phyloP scores from a whole-genome alignment of 176 grass and related monocot genomes.

The Poa pratensis region DNA sequence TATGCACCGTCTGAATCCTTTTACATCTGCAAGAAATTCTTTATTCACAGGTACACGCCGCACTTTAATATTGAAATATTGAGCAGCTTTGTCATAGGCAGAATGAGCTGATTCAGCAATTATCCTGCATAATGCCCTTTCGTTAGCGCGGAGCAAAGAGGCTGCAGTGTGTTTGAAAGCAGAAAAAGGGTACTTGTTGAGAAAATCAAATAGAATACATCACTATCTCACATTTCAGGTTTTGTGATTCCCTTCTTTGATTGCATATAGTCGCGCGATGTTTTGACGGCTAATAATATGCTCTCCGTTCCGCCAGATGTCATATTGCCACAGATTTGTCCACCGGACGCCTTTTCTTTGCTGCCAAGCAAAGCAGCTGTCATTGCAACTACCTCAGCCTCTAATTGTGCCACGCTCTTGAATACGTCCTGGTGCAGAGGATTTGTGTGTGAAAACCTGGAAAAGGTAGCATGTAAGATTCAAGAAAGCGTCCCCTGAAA shows the following conservation, averaged over 20 bases:
- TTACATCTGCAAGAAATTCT: conserved; percentile 93
- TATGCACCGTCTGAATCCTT: conserved; percentile 85
- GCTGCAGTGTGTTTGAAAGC: neutral
- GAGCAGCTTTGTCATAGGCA: conserved; percentile 74
- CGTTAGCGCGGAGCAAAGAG: conserved; percentile 12
- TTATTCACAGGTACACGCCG: conserved; percentile 93
- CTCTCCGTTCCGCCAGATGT: conserved; percentile 98
- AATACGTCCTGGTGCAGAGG: conserved; percentile 94
- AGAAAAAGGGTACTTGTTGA: neutral
- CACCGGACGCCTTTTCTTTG: conserved; percentile 78
- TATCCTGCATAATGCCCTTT: conserved; percentile 58
- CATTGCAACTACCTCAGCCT: conserved; percentile 96
- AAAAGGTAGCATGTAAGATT: neutral
- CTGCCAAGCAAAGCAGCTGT: conserved; percentile 93
- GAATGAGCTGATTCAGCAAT: conserved; percentile 78
- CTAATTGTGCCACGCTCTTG: conserved; percentile 82
- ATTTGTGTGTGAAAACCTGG: conserved; percentile 99
- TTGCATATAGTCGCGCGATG: conserved; percentile 92
- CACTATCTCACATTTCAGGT: conserved; percentile 88
- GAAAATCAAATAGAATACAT: conserved; percentile 35
- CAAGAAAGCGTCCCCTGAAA: neutral
- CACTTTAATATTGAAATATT: conserved; percentile 89
- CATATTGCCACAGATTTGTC: conserved; percentile 98
- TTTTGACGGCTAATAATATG: conserved; percentile 96
- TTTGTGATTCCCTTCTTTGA: conserved; percentile 85